Evolutionary conservation across 2,329 filamentous ascomycete species (phyloP).

Genomic region (Tolypocladium sp.): DNA sequence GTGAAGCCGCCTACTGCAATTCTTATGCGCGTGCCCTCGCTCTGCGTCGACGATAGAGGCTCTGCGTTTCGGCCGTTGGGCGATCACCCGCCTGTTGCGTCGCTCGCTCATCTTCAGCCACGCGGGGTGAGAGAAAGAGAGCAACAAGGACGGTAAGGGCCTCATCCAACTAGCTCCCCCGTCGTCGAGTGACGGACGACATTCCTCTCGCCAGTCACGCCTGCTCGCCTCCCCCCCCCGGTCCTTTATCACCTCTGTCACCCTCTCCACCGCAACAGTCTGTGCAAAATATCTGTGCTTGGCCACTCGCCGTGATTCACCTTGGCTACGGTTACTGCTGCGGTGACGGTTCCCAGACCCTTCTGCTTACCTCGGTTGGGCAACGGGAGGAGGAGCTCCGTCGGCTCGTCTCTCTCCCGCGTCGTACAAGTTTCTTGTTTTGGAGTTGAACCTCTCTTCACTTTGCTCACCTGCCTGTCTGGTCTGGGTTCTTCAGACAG

Average conservation of each 20-base stretch:
- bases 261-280: background rate
- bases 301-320: background rate
- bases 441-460: background rate
- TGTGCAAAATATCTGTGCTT: background rate
- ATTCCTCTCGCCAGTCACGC: background rate
- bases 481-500: background rate
- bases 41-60: background rate
- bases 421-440: background rate
- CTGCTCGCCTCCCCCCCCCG: background rate
- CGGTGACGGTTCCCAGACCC: background rate
- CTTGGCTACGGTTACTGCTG: background rate
- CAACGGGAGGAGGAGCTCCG: background rate
- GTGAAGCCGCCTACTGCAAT: background rate
- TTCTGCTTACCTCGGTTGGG: background rate
- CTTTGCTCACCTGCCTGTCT: background rate
- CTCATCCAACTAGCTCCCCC: background rate
- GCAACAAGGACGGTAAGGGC: background rate
- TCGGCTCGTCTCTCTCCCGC: background rate
- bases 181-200: background rate
- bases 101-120: background rate
- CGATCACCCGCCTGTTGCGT: background rate
- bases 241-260: background rate
- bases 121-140: background rate
- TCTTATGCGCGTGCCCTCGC: background rate
- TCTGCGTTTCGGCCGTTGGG: background rate